Base-by-base conservation (phyloP, 805 yeast genomes). In the Kodamaea laetipori region DNA sequence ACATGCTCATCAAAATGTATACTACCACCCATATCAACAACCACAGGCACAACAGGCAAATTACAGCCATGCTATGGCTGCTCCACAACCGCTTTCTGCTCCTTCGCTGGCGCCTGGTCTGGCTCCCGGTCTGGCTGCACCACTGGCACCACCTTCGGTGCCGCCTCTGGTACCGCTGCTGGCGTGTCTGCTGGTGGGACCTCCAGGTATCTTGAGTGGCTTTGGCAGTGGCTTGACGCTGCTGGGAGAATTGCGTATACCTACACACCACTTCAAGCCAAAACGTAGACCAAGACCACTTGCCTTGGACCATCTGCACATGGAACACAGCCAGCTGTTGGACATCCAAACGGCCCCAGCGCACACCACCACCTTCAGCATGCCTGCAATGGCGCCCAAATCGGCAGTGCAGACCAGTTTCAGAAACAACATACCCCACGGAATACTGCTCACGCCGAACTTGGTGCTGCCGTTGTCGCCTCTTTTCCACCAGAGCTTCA, bases 261-360 rank as follows among this genome's bases (percentile, higher is more conserved):
- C 66, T 6, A 32, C 49, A 3, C 54, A 55, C 41, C 54, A 58
- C 25, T 65, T 59, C 49, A 70, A 66, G 47, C 71, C 71, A 5
- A 67, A 65, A 45, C 52, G 68, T 41, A 59, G 76, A 43, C 74
- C 74, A 11, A 49, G 64, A 31, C 76, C 74, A 4, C 54, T 70
- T 36, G 46, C 69, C 10, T 60, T 70, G 35, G 66, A 55, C 47
- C 67, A 64, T 44, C 61, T 71, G 13, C 58, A 56, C 46, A 47
- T 57, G 19, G 54, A 54, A 19, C 57, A 56, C 27, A 45, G 42
- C 54, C 13, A 18, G 37, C 34, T 17, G 17, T 28, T 42, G 36
- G 41, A 36, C 24, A 17, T 41, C 2, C 44, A 44, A 18, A 49
- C 53, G n/a, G 53, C 53, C 6, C 53, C 53, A 7, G 53, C 50